Evolutionary conservation across 2,329 filamentous ascomycete genomes (phyloP), one percentile per base, ranked within the genome.

Genomic region (Colletotrichum sp.): DNA sequence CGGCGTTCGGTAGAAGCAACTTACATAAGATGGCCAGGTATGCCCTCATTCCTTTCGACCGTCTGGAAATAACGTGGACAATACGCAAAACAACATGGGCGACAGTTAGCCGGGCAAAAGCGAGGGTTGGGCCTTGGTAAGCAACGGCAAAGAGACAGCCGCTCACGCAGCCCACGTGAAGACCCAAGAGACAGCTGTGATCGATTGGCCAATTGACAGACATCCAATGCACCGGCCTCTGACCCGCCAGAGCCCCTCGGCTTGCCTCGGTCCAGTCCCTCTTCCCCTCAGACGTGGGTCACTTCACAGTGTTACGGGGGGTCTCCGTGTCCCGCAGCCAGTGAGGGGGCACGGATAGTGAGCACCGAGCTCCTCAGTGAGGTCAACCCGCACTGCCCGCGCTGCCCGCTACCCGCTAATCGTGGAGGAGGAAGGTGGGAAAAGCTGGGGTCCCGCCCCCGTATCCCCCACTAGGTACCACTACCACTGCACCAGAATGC

Each of bases 201-300:
- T 15, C 51, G 18, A 76, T 75, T 76, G 75, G 73, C 47, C 75
- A 76, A 76, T 75, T 62, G 54, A 65, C 16, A 51, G 24, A 27
- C 24, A 27, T 27, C 24, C 24, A 27, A 27, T 27, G n/a, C n/a
- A n/a, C n/a, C n/a, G 6, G 64, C 57, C 69, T 57, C 51, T 69
- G 57, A 51, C 54, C 74, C 74, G 66, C 38, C 62, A 24, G 33
- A 55, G 33, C 18, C 34, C 36, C 47, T 55, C 75, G 75, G 75
- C 66, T 76, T 76, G 73, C 75, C 75, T 76, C 73, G 75, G 75
- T 74, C 73, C 62, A 71, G 38, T 34, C n/a, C 43, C 43, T 27
- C 38, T 73, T 57, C 71, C 71, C 71, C 71, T 73, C 71, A 71
- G 62, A 31, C 38, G 29, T 31, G 27, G 34, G 18, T 9, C 24